phyloP scores from a whole-genome alignment of 148 eudicot species.

The Arbutus unedo region DNA sequence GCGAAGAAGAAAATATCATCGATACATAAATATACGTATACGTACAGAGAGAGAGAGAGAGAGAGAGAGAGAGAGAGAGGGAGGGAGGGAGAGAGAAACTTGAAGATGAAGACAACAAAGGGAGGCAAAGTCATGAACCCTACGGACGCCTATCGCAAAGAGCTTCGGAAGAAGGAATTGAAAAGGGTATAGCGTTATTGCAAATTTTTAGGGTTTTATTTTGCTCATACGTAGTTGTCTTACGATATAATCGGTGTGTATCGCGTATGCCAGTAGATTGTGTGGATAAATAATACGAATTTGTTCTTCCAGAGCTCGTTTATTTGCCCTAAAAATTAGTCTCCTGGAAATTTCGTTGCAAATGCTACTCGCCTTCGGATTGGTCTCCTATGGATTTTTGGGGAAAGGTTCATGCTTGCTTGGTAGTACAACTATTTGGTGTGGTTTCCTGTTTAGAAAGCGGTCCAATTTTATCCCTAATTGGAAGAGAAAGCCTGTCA shows the following conservation, averaged over 20 bases:
- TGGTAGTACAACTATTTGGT: background rate
- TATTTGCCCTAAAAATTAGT: background rate
- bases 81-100: background rate
- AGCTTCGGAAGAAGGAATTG: constrained; percentile 85
- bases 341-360: background rate
- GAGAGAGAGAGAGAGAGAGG: background rate
- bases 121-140: constrained; percentile 97
- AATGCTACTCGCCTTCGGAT: background rate
- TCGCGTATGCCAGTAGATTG: constrained; percentile 2
- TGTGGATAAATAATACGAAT: background rate
- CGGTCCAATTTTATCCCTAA: background rate
- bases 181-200: constrained; percentile 49
- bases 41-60: background rate
- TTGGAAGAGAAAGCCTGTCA: no score
- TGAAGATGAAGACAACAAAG: constrained; percentile 87
- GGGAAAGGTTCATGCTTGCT: background rate
- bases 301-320: background rate
- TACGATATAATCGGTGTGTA: background rate
- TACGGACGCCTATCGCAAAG: constrained; percentile 91
- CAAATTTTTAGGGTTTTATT: background rate
- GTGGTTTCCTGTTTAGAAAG: background rate
- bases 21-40: background rate
- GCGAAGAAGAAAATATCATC: background rate
- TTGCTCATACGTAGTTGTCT: background rate
- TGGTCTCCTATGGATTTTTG: background rate